Conservation (phyloP, 1,284 basidiomycete genomes). For the Apiotrichum domesticum region DNA sequence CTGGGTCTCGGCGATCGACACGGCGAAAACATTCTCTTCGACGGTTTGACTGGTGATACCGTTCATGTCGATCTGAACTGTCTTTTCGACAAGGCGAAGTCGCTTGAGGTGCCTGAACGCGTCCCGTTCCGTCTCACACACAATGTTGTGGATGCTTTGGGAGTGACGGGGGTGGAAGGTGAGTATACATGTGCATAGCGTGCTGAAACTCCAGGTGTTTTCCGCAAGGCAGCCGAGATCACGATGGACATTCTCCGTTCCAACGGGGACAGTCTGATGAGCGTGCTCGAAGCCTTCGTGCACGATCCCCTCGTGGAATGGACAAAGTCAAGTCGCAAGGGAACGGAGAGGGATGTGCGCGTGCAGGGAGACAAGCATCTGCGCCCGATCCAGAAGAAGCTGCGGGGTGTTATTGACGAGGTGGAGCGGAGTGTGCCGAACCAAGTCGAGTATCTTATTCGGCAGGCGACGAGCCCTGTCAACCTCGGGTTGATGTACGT, state of each 20-base stretch:
- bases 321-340: conserved; percentile 59
- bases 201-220: conserved; percentile 61
- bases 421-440: conserved; percentile 63
- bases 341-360: conserved; percentile 47
- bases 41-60: conserved; percentile 79
- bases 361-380: conserved; percentile 67
- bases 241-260: conserved; percentile 80
- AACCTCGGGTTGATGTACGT: conserved; percentile 60
- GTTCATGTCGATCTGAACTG: conserved; percentile 99
- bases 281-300: conserved; percentile 92
- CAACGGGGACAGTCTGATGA: conserved; percentile 92
- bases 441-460: conserved; percentile 82
- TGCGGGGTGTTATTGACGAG: conserved; percentile 60
- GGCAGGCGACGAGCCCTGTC: conserved; percentile 66
- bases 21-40: conserved; percentile 93
- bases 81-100: conserved; percentile 91
- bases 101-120: conserved; percentile 81
- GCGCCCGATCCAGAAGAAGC: conserved; percentile 72
- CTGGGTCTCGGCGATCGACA: conserved; percentile 96
- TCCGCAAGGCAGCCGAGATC: conserved; percentile 87
- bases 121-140: conserved; percentile 95
- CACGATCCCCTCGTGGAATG: conserved; percentile 98
- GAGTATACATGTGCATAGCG: conserved; percentile 10
- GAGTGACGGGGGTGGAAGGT: conserved; percentile 91
- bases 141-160: conserved; percentile 88